Evolutionary conservation across 805 yeast genomes (phyloP), one percentile per base, ranked within the genome.

Genomic region (Ogataea paraovalis): DNA sequence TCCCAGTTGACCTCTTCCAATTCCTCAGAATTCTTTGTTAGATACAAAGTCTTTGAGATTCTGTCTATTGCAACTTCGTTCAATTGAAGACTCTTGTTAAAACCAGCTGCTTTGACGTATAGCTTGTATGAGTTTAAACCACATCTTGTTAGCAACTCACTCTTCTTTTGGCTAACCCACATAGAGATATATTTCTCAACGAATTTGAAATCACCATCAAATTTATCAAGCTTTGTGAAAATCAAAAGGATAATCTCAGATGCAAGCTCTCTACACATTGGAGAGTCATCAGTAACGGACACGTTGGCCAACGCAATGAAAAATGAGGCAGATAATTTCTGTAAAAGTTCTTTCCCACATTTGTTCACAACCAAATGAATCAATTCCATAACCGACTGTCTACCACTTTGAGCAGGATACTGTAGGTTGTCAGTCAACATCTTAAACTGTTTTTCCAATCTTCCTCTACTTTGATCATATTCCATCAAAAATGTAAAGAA

Each of bases 351-450:
- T 7, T 72, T 65, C 3, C 83, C 79, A 2, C 90, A 76, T 59
- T 86, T 88, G 40, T 74, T 71, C 16, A 92, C 71, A 46, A 94
- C 74, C 54, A 81, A 69, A 57, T 84, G 85, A 41, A 92, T 72
- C 58, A 92, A 72, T 58, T 94, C 98, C 87, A 94, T 79, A 2
- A 89, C 96, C 0, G 97, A 87, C 54, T 85, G 84, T 44, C 97
- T 75, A 44, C 99, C 99, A 38, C 80, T 75, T 48, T 86, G 86
- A 3, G 96, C 82, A 4, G 95, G 91, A 62, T 94, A 94, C 21
- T 82, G 76, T 53, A 94, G 70, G 63, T 94, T 94, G 46, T 79
- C 80, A 8, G 91, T 86, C 65, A 94, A 72, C 61, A 85, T 82
- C 53, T 83, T 81, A 67, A 92, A 83, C 54, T 88, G 95, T 56